phyloP scores from a whole-genome alignment of 1,284 basidiomycete genomes.

The Ustilago bromivora region DNA sequence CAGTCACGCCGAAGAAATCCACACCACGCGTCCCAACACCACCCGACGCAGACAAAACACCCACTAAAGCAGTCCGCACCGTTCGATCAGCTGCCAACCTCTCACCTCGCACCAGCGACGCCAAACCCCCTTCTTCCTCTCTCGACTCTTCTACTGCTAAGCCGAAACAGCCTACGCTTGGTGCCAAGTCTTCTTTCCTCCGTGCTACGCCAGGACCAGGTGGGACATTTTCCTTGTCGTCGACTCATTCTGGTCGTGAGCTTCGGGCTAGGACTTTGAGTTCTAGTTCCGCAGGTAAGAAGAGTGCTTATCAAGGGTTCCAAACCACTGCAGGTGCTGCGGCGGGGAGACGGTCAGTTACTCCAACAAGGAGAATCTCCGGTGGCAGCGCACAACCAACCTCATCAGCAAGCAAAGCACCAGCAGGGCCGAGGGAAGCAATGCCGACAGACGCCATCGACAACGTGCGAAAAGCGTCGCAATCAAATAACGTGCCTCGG shows the following conservation, averaged over 20 bases:
- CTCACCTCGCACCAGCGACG: conserved; percentile 6
- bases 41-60: conserved; percentile 25
- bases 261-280: conserved; percentile 24
- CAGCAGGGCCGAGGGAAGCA: not conserved
- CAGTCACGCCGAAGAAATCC: conserved; percentile 6
- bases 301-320: not conserved
- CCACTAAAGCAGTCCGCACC: conserved; percentile 20
- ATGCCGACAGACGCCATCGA: conserved; percentile 23
- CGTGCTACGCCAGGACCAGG: conserved; percentile 51
- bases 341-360: not conserved
- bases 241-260: conserved; percentile 23
- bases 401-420: not conserved
- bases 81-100: conserved; percentile 21
- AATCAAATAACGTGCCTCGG: not conserved
- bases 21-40: conserved; percentile 1
- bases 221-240: conserved; percentile 37
- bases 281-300: not conserved
- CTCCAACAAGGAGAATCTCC: conserved; percentile 10
- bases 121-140: not conserved
- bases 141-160: conserved; percentile 13
- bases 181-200: conserved; percentile 38
- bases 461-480: conserved; percentile 12
- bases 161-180: conserved; percentile 7
- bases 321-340: not conserved
- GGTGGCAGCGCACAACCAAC: not conserved